These are phyloP conservation scores for Pisolithus sp. DNA, from an alignment of 768 basidiomycete species.

Conservation along the genomic window DNA sequence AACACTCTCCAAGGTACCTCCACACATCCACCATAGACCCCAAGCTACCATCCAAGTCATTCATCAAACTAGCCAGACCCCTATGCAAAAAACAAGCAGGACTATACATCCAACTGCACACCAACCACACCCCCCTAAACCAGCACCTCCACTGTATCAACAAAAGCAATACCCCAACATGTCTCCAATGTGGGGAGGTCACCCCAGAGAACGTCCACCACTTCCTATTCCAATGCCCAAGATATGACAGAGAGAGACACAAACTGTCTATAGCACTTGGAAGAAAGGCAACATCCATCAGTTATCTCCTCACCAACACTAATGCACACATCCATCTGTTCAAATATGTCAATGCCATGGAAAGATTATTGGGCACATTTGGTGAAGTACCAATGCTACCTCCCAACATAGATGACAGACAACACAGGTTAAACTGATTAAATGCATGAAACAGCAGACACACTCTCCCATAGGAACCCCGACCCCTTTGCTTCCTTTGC, in stretches of 20 bases:
- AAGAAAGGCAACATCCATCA: background rate
- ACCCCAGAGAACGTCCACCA: background rate
- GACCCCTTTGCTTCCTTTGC: too few species aligned
- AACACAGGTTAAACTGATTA: too few species aligned
- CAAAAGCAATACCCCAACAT: background rate
- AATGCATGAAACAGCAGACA: too few species aligned
- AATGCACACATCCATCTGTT: too few species aligned
- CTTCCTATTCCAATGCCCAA: background rate
- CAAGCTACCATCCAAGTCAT: background rate
- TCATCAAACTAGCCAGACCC: background rate
- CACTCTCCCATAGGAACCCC: too few species aligned
- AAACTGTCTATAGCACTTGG: background rate
- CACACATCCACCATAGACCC: background rate
- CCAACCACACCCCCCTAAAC: background rate
- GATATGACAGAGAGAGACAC: background rate
- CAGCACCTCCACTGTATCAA: background rate
- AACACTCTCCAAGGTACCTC: background rate
- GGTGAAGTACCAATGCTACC: too few species aligned
- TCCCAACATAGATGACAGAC: too few species aligned
- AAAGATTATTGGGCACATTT: too few species aligned
- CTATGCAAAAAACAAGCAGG: background rate
- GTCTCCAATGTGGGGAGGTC: too few species aligned
- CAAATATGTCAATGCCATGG: too few species aligned
- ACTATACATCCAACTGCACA: background rate
- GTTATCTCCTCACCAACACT: too few species aligned